phyloP scores from a whole-genome alignment of 2,329 filamentous ascomycete genomes.

The Mycogone perniciosa region DNA sequence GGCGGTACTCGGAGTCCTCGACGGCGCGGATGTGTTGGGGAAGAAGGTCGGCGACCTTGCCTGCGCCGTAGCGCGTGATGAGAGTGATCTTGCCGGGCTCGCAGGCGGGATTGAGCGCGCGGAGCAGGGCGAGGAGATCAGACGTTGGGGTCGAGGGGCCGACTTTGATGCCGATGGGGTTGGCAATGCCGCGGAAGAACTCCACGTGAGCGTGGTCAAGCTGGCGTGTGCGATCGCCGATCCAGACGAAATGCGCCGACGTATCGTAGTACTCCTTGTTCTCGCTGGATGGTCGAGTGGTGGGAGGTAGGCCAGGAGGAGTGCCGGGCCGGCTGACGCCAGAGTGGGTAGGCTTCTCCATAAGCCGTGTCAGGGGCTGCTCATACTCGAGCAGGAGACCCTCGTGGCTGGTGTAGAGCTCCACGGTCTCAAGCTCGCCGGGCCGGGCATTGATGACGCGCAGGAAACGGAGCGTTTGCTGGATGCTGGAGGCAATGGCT shows the following conservation, averaged over 20 bases:
- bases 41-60: slow-evolving; percentile 67
- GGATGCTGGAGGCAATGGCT: slow-evolving; percentile 76
- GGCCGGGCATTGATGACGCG: slow-evolving; percentile 83
- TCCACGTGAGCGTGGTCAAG: slow-evolving; percentile 91
- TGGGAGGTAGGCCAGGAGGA: slow-evolving; percentile 37
- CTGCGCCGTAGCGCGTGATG: slow-evolving; percentile 88
- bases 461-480: slow-evolving; percentile 90
- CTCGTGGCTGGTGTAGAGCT: slow-evolving; percentile 93
- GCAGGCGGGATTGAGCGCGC: slow-evolving; percentile 73
- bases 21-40: slow-evolving; percentile 85
- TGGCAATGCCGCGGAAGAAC: slow-evolving; percentile 93
- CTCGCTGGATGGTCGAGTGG: slow-evolving; percentile 21
- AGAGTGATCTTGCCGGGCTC: slow-evolving; percentile 92
- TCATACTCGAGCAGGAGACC: slow-evolving; percentile 93
- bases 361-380: slow-evolving; percentile 71
- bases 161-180: slow-evolving; percentile 94
- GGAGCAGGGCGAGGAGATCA: slow-evolving; percentile 73
- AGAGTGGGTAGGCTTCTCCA: slow-evolving; percentile 61
- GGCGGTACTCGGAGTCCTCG: slow-evolving; percentile 63
- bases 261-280: slow-evolving; percentile 85
- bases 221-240: slow-evolving; percentile 92
- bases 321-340: slow-evolving; percentile 27
- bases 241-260: slow-evolving; percentile 95
- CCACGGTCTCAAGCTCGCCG: slow-evolving; percentile 80
- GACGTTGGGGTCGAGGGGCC: slow-evolving; percentile 73